Conservation (phyloP, 306 rosid genomes). For the Alnus rubra region DNA sequence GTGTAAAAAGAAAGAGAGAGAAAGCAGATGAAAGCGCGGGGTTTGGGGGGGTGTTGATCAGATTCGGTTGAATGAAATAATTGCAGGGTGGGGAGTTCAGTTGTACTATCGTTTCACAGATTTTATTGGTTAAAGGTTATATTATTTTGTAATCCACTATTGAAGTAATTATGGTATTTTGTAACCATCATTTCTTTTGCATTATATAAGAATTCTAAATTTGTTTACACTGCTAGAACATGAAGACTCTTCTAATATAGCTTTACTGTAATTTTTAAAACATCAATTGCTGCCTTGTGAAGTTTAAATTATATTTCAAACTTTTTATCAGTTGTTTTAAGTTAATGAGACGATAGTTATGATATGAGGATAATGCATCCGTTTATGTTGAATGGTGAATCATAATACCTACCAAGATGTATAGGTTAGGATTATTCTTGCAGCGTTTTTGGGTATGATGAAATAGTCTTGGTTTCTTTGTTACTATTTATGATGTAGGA, state of each 20-base stretch:
- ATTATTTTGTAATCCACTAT: conserved; percentile 28
- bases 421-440: not conserved
- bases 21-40: conserved; percentile 10
- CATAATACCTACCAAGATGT: not conserved
- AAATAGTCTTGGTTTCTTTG: not conserved
- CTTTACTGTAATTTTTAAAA: not conserved
- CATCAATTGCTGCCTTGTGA: not conserved
- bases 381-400: not conserved
- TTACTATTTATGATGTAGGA: not conserved
- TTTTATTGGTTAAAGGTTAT: conserved; percentile 25
- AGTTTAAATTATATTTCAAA: not conserved
- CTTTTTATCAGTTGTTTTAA: not conserved
- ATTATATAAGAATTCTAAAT: conserved; percentile 1
- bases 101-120: conserved; percentile 24
- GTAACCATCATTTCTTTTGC: conserved; percentile 7
- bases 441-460: not conserved
- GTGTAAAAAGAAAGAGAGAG: conserved; percentile 10
- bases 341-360: not conserved
- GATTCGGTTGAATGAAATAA: conserved; percentile 30
- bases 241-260: not conserved
- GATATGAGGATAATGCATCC: not conserved
- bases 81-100: conserved; percentile 24
- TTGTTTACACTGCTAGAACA: conserved; percentile 3
- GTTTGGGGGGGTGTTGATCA: conserved; percentile 15
- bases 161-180: conserved; percentile 32